These are phyloP conservation scores for Penicillium manginii DNA, from an alignment of 495 filamentous ascomycete species.

Conservation along the genomic window DNA sequence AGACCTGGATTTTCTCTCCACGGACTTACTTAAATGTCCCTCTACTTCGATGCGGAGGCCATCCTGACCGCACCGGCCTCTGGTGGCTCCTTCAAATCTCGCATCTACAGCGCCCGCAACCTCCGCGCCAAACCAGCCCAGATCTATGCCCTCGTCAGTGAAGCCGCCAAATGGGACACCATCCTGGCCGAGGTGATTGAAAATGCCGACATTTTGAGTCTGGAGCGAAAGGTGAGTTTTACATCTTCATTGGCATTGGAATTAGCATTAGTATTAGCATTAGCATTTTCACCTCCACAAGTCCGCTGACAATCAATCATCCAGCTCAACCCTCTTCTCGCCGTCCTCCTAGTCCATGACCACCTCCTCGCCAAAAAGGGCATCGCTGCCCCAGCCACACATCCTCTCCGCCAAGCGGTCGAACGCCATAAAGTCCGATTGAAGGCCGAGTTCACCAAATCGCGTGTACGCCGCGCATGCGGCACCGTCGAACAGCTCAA, in stretches of 20 bases:
- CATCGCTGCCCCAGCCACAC: slow-evolving; percentile 73
- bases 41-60: slow-evolving; percentile 87
- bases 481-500: slow-evolving; percentile 65
- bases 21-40: slow-evolving; percentile 66
- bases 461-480: slow-evolving; percentile 71
- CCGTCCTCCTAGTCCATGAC: slow-evolving; percentile 85
- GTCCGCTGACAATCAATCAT: slow-evolving; percentile 19
- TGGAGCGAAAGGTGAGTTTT: slow-evolving; percentile 81
- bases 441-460: slow-evolving; percentile 77
- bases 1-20: slow-evolving; percentile 13
- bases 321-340: slow-evolving; percentile 79
- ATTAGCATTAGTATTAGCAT: background rate
- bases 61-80: slow-evolving; percentile 67
- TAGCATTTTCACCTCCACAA: slow-evolving; percentile 40
- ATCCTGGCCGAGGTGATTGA: slow-evolving; percentile 87
- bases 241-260: background rate
- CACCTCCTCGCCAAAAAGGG: slow-evolving; percentile 78
- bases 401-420: slow-evolving; percentile 74
- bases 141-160: slow-evolving; percentile 81
- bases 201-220: slow-evolving; percentile 64
- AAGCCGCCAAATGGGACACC: slow-evolving; percentile 87
- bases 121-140: slow-evolving; percentile 78
- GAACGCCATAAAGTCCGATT: slow-evolving; percentile 82
- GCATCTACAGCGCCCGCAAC: slow-evolving; percentile 67
- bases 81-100: slow-evolving; percentile 79